These are phyloP conservation scores for Kluyveromyces marxianus DNA, from an alignment of 1,139 yeast genomes.

Conservation along the genomic window DNA sequence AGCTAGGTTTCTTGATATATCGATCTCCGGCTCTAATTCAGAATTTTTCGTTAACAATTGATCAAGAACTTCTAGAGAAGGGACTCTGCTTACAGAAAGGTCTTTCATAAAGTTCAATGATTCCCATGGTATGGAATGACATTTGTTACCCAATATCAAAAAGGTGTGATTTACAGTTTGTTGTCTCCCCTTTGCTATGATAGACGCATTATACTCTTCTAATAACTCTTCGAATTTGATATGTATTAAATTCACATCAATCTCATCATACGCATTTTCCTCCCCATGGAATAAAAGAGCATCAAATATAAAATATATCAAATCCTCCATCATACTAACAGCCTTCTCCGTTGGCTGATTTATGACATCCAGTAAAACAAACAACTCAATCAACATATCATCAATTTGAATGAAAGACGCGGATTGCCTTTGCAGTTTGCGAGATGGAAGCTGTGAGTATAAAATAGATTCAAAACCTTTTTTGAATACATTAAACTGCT, in stretches of 20 bases:
- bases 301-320: conserved; percentile 56
- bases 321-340: conserved; percentile 48
- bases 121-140: conserved; percentile 84
- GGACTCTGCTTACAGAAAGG: conserved; percentile 65
- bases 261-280: conserved; percentile 53
- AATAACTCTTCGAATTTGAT: conserved; percentile 44
- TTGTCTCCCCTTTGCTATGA: conserved; percentile 9
- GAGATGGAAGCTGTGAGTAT: conserved; percentile 33
- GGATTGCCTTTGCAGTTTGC: conserved; percentile 25
- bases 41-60: conserved; percentile 33
- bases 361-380: conserved; percentile 39
- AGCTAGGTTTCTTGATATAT: conserved; percentile 20
- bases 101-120: conserved; percentile 49
- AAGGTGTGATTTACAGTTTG: conserved; percentile 47
- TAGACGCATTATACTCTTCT: conserved; percentile 22
- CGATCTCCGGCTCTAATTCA: conserved; percentile 11
- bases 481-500: conserved; percentile 34
- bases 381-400: conserved; percentile 44
- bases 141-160: conserved; percentile 56
- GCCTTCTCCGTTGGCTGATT: conserved; percentile 31
- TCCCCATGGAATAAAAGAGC: conserved; percentile 57
- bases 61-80: conserved; percentile 49
- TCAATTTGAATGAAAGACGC: conserved; percentile 37
- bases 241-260: conserved; percentile 49
- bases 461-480: conserved; percentile 33